phyloP scores from a whole-genome alignment of 2,329 filamentous ascomycete species.

The Trichoderma pleuroti region DNA sequence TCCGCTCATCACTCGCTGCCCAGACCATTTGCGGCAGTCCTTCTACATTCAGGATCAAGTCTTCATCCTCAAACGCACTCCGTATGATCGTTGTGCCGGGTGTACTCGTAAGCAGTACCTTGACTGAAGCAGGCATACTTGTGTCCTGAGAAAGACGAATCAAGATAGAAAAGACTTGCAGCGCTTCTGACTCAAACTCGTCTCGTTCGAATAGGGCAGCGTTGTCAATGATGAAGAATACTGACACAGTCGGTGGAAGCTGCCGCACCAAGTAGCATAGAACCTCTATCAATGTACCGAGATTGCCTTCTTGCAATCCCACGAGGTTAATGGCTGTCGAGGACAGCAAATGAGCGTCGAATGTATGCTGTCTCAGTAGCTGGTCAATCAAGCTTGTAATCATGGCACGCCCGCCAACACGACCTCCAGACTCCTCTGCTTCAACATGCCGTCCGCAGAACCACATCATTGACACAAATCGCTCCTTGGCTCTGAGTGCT shows the following conservation, averaged over 20 bases:
- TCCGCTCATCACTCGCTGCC: constrained; percentile 12
- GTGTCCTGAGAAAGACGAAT: neutral
- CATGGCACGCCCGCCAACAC: constrained; percentile 14
- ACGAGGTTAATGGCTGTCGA: neutral
- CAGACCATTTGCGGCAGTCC: constrained; percentile 13
- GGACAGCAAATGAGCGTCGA: neutral
- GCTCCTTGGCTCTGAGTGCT: neutral
- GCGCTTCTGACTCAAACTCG: neutral
- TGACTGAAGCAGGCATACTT: constrained; percentile 10
- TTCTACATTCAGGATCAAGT: constrained; percentile 21
- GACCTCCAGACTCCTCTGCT: neutral
- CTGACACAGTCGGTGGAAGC: neutral
- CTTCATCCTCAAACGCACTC: constrained; percentile 19
- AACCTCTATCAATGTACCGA: neutral
- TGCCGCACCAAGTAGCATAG: neutral
- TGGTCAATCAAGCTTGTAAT: constrained; percentile 18
- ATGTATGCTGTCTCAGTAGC: constrained; percentile 14
- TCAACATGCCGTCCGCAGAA: constrained; percentile 5
- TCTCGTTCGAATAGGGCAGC: neutral
- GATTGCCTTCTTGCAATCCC: neutral
- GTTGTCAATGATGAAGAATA: neutral
- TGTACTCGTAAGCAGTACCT: constrained; percentile 23
- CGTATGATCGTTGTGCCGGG: constrained; percentile 11
- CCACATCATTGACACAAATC: neutral
- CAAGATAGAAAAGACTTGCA: neutral